A percentile compares a stretch with the other conserved stretches of the same genome.
These are phyloP conservation scores for Guillardia theta DNA, from an alignment of 78 protist genomes.

Conservation along the genomic window DNA sequence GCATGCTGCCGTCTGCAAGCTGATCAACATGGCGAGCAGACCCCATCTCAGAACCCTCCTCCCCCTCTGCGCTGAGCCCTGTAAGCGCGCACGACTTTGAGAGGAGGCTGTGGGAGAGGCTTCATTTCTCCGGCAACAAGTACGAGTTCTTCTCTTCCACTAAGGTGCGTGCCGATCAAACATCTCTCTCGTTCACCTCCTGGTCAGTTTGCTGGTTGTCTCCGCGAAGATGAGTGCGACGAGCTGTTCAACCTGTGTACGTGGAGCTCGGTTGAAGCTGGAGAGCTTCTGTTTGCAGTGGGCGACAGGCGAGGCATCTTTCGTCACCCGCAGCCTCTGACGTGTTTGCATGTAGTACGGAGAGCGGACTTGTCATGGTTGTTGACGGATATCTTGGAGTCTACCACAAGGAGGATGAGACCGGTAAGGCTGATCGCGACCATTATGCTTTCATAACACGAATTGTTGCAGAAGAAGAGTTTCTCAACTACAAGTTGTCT, in stretches of 20 bases:
- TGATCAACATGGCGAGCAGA: no score
- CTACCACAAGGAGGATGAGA: neutral
- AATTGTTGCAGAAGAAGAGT: neutral
- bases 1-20: no score
- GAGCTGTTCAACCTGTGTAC: neutral
- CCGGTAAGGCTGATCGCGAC: neutral
- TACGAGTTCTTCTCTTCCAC: neutral
- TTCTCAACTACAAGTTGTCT: neutral
- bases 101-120: neutral
- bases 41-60: no score
- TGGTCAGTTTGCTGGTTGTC: neutral
- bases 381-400: neutral
- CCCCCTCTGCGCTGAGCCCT: neutral
- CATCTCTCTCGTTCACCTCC: no score
- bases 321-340: no score
- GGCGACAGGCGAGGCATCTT: neutral
- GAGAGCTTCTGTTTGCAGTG: no score
- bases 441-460: no score
- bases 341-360: no score
- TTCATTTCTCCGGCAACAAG: constrained; percentile 1
- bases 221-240: neutral
- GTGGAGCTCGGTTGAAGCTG: no score
- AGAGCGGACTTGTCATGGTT: neutral
- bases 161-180: no score
- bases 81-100: neutral